Conservation (phyloP, 1,284 basidiomycete genomes). For the Ustilago esculenta region DNA sequence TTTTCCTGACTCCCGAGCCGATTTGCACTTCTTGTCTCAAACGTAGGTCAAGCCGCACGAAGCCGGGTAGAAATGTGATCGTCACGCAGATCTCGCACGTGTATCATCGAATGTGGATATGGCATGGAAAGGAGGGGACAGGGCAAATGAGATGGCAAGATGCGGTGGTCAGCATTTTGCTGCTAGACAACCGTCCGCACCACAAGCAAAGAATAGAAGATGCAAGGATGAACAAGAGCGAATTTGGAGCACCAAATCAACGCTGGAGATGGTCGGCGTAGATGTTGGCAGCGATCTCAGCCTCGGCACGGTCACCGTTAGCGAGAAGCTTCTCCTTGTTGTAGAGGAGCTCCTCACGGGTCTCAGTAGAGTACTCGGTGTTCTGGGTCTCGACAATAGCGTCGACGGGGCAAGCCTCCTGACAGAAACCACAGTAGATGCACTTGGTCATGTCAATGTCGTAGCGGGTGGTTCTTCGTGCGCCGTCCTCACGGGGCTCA, state of each 20-base stretch:
- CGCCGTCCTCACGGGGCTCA: slow-evolving; percentile 93
- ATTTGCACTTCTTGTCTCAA: no score
- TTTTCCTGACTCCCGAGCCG: no score
- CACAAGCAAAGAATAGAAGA: background rate
- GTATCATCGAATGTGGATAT: slow-evolving; percentile 14
- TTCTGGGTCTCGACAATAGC: slow-evolving; percentile 91
- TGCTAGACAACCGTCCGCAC: slow-evolving; percentile 1
- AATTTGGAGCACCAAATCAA: slow-evolving; percentile 16
- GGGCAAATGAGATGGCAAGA: background rate
- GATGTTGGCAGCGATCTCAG: slow-evolving; percentile 73
- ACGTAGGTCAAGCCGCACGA: no score
- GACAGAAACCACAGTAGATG: slow-evolving; percentile 67
- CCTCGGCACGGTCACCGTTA: slow-evolving; percentile 94
- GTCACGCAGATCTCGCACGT: background rate
- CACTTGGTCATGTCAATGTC: slow-evolving; percentile 87
- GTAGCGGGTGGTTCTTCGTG: slow-evolving; percentile 95
- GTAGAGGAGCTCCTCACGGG: slow-evolving; percentile 96
- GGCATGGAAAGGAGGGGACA: slow-evolving; percentile 14
- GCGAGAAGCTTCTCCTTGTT: slow-evolving; percentile 93
- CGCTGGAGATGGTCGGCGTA: slow-evolving; percentile 63
- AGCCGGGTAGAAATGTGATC: no score
- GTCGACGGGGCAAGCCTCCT: slow-evolving; percentile 97
- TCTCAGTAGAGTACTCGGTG: slow-evolving; percentile 85
- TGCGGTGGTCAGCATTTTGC: slow-evolving; percentile 3
- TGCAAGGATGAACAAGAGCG: background rate